Percentiles rank a stretch among this genome's conserved stretches.
phyloP scores from a whole-genome alignment of 202 grass and related monocot genomes.

The Eragrostis tef region DNA sequence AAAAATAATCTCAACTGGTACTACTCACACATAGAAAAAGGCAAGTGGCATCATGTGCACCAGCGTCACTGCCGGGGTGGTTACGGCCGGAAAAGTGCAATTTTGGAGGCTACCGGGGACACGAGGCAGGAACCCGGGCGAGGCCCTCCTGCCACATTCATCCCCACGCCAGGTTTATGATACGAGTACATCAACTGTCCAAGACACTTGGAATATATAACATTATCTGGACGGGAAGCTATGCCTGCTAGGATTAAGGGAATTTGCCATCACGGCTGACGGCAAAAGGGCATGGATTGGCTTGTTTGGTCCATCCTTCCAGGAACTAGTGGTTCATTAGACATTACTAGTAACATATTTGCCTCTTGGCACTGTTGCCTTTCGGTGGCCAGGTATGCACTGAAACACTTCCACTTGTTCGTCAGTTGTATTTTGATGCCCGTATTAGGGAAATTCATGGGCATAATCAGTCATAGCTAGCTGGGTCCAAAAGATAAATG shows the following conservation, averaged over 20 bases:
- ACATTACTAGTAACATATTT: background rate
- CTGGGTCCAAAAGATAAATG: too few relatives aligned
- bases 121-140: background rate
- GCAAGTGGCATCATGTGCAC: background rate
- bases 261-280: conserved; percentile 1
- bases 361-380: background rate
- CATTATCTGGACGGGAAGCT: conserved; percentile 17
- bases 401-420: background rate
- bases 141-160: conserved; percentile 33
- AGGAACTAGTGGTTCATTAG: background rate
- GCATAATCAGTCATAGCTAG: too few relatives aligned
- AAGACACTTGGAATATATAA: conserved; percentile 4
- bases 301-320: background rate
- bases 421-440: background rate
- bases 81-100: conserved; percentile 1
- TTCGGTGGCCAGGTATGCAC: background rate
- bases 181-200: background rate
- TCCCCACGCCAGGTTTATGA: background rate
- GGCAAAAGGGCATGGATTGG: conserved; percentile 2
- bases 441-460: too few relatives aligned
- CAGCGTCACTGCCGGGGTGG: background rate
- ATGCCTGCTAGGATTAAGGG: background rate
- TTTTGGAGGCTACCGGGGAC: background rate
- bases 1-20: background rate
- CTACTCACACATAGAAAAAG: background rate